Conservation (phyloP, 2,329 filamentous ascomycete species). For the Diaporthe humulicola region DNA sequence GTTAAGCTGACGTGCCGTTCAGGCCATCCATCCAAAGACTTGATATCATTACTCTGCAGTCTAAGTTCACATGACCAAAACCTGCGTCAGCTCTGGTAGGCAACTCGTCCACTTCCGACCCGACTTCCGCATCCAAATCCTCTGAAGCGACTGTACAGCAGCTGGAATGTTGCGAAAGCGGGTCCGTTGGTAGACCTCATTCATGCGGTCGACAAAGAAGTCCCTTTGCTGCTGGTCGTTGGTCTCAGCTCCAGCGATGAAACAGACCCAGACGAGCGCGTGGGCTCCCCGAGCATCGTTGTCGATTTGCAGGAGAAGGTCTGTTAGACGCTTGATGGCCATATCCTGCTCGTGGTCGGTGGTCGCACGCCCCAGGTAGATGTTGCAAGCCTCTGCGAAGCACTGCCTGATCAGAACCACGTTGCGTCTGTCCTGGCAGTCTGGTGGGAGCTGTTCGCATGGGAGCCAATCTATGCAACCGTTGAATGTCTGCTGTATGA, state of each 20-base stretch:
- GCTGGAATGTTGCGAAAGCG: conserved; percentile 10
- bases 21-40: not conserved
- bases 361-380: not conserved
- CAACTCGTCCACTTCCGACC: conserved; percentile 23
- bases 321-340: not conserved
- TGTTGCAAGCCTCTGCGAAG: conserved; percentile 18
- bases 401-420: not conserved
- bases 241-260: conserved; percentile 8
- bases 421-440: conserved; percentile 19
- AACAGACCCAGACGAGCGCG: conserved; percentile 8
- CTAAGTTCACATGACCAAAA: not conserved
- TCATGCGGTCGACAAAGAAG: conserved; percentile 14
- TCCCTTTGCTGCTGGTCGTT: conserved; percentile 2
- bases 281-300: not conserved
- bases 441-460: not conserved
- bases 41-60: not conserved
- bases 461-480: not conserved
- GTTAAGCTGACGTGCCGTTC: not conserved
- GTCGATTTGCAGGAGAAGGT: not conserved
- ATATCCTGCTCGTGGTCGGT: not conserved
- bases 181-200: conserved; percentile 1
- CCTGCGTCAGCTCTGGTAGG: not conserved
- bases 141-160: not conserved
- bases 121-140: conserved; percentile 11
- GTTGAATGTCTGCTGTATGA: not conserved